Base-by-base conservation (phyloP, 208 protist genomes). In the Acanthamoeba lenticulata region DNA sequence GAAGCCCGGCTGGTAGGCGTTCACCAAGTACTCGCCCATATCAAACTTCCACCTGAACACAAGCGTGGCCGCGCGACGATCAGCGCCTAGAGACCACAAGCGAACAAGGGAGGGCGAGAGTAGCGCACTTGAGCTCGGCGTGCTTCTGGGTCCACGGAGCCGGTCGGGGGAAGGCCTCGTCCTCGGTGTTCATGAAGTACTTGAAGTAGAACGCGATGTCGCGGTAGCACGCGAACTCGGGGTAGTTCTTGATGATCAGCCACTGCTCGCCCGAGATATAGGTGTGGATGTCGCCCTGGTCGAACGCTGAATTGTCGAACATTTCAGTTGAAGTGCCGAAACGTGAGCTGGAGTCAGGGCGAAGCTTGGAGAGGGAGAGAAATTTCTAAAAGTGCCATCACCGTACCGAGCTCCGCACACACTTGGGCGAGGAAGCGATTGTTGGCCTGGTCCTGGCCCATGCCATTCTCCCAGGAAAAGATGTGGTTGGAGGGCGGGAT, bases 161-260 rank as follows among this genome's bases (percentile, higher is more conserved):
- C 32, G 97, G 83, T n/a, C 94, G 85, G 19, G 96, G 96, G 55
- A 97, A 94, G 34, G 94, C 96, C 29, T 94, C 81, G 4, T 94
- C 60, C 24, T 94, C 94, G 2, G 96, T 94, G 44, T 86, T 95
- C 96, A 96, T 97, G 62, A 97, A 88, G 55, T 94, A 94, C 95
- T 97, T 97, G 94, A 97, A 96, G 67, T 94, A 72, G 83, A 97
- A 97, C 32, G 94, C 95, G 21, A 97, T 96, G 92, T 97, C 96
- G 36, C 96, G 95, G 93, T 94, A 97, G 93, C 92, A 96, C 21
- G 32, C 81, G 24, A 96, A 90, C 92, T 97, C 96, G 36, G 96
- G 96, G 55, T 95, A 97, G 72, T 95, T 95, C 57, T 95, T 85
- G 57, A 96, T 44, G 27, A 97, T 67, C 72, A 94, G 74, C 42